Evolutionary conservation across 202 grass and related monocot species (phyloP).

Genomic region (Carex sylvatica): DNA sequence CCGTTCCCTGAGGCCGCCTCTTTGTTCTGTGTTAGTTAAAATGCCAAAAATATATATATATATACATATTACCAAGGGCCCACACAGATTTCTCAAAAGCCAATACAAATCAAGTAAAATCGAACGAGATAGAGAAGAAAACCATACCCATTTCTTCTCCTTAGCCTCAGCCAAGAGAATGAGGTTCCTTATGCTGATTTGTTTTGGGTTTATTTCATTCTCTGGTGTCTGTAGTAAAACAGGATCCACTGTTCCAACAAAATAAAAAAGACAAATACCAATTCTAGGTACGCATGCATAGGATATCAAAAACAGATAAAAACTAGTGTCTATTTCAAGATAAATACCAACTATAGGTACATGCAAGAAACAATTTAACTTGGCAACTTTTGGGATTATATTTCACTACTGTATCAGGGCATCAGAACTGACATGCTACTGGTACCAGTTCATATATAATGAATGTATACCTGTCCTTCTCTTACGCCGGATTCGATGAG

Average conservation of each 20-base stretch:
- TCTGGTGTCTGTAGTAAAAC: slow-evolving; percentile 54
- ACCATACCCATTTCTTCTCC: slow-evolving; percentile 45
- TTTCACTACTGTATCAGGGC: not conserved
- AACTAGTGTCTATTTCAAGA: not conserved
- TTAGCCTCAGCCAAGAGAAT: slow-evolving; percentile 70
- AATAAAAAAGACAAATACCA: not conserved
- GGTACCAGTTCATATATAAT: not conserved
- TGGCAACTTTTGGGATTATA: not conserved
- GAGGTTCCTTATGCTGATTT: slow-evolving; percentile 64
- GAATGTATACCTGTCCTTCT: slow-evolving; percentile 18
- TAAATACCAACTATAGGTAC: no score
- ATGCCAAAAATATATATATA: not conserved
- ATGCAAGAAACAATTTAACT: slow-evolving; percentile 1
- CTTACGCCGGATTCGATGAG: slow-evolving; percentile 18
- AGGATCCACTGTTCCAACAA: slow-evolving; percentile 18
- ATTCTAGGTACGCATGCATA: not conserved
- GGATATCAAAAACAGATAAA: not conserved
- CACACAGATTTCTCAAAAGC: slow-evolving; percentile 16
- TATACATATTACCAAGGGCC: not conserved
- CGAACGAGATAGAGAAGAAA: not conserved
- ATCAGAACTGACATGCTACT: not conserved
- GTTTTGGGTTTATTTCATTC: slow-evolving; percentile 50
- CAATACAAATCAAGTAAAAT: not conserved
- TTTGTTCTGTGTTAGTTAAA: slow-evolving; percentile 52
- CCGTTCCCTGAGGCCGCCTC: slow-evolving; percentile 31